These are phyloP conservation scores for Haplosporangium sp. DNA, from an alignment of 371 early-diverging fungal species.

Conservation along the genomic window DNA sequence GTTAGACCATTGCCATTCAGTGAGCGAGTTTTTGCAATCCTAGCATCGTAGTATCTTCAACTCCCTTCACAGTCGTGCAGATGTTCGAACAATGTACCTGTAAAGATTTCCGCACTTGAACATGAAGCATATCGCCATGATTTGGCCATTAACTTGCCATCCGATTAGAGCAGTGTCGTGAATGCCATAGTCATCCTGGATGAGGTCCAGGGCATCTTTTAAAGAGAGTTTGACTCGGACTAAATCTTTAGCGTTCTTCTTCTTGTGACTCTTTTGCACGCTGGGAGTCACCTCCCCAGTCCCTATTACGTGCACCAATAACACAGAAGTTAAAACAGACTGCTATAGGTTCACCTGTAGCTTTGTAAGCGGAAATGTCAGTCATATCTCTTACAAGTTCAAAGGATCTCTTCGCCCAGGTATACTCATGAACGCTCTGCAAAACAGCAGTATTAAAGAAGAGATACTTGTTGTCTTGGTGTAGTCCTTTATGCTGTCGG, in stretches of 20 bases:
- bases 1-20: conserved; percentile 1
- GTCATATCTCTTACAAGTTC: conserved; percentile 26
- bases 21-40: conserved; percentile 6
- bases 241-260: conserved; percentile 26
- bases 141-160: conserved; percentile 27
- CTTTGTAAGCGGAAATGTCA: background rate
- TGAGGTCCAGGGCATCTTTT: conserved; percentile 26
- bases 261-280: conserved; percentile 13
- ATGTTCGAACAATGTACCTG: conserved; percentile 2
- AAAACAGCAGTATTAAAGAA: conserved; percentile 16
- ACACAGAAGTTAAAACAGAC: background rate
- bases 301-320: conserved; percentile 1
- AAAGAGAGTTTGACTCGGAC: conserved; percentile 23
- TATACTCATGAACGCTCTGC: conserved; percentile 14
- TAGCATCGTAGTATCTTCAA: too few relatives aligned
- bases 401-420: conserved; percentile 7
- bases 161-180: conserved; percentile 14
- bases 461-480: conserved; percentile 22
- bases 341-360: background rate
- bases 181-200: conserved; percentile 17
- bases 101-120: conserved; percentile 26
- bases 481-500: background rate
- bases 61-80: background rate
- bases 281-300: conserved; percentile 8
- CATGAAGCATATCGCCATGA: conserved; percentile 16